These are phyloP conservation scores for Cryptosporidium tyzzeri DNA, from an alignment of 169 alveolate species.

Conservation along the genomic window DNA sequence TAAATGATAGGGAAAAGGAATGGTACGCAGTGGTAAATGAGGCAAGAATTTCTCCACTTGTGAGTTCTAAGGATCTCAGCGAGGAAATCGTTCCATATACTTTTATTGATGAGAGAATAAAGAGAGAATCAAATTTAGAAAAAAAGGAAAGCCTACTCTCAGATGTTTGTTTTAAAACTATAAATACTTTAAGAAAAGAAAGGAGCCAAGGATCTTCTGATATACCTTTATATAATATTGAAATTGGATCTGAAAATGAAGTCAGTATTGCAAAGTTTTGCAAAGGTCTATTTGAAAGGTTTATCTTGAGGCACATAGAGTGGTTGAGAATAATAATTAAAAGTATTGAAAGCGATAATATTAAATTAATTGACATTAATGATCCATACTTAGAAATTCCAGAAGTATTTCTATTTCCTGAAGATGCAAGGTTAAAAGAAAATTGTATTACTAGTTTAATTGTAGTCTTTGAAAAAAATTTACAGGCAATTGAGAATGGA, in stretches of 20 bases:
- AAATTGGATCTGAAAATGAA: constrained; percentile 46
- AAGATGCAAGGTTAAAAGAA: constrained; percentile 59
- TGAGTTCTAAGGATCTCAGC: constrained; percentile 15
- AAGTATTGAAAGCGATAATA: constrained; percentile 25
- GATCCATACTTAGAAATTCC: constrained; percentile 67
- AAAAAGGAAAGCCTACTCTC: constrained; percentile 30
- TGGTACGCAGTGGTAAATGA: constrained; percentile 58
- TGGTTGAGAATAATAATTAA: constrained; percentile 34
- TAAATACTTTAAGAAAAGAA: constrained; percentile 14
- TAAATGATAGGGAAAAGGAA: constrained; percentile 26
- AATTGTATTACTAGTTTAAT: constrained; percentile 52
- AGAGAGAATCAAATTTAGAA: constrained; percentile 11
- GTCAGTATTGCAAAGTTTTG: constrained; percentile 54
- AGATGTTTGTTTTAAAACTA: constrained; percentile 38
- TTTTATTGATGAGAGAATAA: constrained; percentile 19
- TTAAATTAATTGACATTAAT: constrained; percentile 22
- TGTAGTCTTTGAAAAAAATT: constrained; percentile 35
- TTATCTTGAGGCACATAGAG: constrained; percentile 48
- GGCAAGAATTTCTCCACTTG: constrained; percentile 71
- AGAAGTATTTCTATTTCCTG: constrained; percentile 54
- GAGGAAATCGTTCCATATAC: constrained; percentile 28
- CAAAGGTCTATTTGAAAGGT: constrained; percentile 51
- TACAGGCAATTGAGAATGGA: constrained; percentile 60
- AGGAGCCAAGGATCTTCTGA: constrained; percentile 35
- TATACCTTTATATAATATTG: constrained; percentile 34